Evolutionary conservation across 345 rosid species (phyloP).

Genomic region (Gossypium raimondii): DNA sequence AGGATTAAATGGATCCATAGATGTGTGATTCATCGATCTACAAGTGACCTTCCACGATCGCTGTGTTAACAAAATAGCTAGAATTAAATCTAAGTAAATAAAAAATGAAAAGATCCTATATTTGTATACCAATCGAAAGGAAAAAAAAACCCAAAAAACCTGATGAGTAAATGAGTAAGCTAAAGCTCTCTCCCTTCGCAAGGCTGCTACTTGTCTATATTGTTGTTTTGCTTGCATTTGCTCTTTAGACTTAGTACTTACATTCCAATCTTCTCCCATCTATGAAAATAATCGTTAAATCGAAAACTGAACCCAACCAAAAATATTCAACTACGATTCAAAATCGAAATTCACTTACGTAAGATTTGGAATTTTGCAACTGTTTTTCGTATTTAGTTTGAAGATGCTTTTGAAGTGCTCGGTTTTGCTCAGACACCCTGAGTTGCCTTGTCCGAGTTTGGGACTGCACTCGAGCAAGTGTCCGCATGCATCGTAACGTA

Average conservation of each 20-base stretch:
- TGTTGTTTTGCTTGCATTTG: slow-evolving; percentile 58
- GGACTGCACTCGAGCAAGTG: slow-evolving; percentile 69
- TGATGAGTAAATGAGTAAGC: slow-evolving; percentile 86
- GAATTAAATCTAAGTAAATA: neutral
- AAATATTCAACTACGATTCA: neutral
- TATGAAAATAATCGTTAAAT: slow-evolving; percentile 17
- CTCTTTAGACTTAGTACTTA: slow-evolving; percentile 61
- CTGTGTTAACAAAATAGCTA: slow-evolving; percentile 27
- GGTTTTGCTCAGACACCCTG: slow-evolving; percentile 75
- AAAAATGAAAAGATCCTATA: neutral
- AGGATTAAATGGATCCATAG: slow-evolving; percentile 68
- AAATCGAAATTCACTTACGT: neutral
- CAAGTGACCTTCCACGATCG: slow-evolving; percentile 52
- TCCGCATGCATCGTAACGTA: slow-evolving; percentile 83
- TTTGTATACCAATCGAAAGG: neutral
- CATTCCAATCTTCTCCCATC: slow-evolving; percentile 65
- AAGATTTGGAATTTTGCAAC: neutral
- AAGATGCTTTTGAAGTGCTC: slow-evolving; percentile 52
- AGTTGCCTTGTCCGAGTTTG: slow-evolving; percentile 66
- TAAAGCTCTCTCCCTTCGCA: slow-evolving; percentile 86
- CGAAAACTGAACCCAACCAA: neutral
- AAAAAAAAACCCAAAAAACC: slow-evolving; percentile 35
- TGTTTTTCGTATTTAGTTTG: slow-evolving; percentile 56
- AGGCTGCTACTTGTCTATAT: slow-evolving; percentile 65
- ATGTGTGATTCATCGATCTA: slow-evolving; percentile 43